phyloP scores from a whole-genome alignment of 2,329 filamentous ascomycete species.

The Apiospora phragmitis region DNA sequence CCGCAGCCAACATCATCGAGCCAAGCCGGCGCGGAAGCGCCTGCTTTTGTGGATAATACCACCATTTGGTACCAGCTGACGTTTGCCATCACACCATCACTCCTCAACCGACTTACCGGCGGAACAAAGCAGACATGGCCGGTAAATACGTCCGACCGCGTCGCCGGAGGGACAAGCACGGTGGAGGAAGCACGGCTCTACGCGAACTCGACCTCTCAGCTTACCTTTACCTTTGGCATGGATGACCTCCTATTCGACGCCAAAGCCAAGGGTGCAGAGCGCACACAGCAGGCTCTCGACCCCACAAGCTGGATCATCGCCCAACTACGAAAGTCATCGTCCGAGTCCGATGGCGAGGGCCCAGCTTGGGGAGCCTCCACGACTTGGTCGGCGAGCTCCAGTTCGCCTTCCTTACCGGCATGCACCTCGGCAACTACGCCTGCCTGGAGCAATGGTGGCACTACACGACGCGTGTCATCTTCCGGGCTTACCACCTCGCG shows the following conservation, averaged over 20 bases:
- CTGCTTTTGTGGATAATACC: slow-evolving; percentile 28
- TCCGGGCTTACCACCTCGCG: slow-evolving; percentile 50
- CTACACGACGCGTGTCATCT: slow-evolving; percentile 50
- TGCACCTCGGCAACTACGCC: slow-evolving; percentile 57
- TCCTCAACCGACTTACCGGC: slow-evolving; percentile 50
- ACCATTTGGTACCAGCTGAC: slow-evolving; percentile 55
- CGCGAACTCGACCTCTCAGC: slow-evolving; percentile 23
- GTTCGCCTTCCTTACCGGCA: slow-evolving; percentile 58
- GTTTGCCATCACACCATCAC: slow-evolving; percentile 42
- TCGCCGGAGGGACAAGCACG: slow-evolving; percentile 43
- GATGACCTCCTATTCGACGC: slow-evolving; percentile 28
- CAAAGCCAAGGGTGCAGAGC: slow-evolving; percentile 25
- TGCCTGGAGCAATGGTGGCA: slow-evolving; percentile 66
- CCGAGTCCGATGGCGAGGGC: background rate
- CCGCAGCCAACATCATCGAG: slow-evolving; percentile 14
- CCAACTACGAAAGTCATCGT: slow-evolving; percentile 20
- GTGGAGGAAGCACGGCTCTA: slow-evolving; percentile 43
- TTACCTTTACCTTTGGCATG: slow-evolving; percentile 32
- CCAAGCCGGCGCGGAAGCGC: slow-evolving; percentile 20
- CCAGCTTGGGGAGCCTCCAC: slow-evolving; percentile 16
- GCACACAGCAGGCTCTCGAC: slow-evolving; percentile 32
- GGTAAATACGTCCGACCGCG: slow-evolving; percentile 54
- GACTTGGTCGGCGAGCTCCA: slow-evolving; percentile 62
- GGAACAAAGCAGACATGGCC: slow-evolving; percentile 45
- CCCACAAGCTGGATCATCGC: slow-evolving; percentile 49